phyloP scores from a whole-genome alignment of 2,329 filamentous ascomycete genomes.

The Huntiella decipiens region DNA sequence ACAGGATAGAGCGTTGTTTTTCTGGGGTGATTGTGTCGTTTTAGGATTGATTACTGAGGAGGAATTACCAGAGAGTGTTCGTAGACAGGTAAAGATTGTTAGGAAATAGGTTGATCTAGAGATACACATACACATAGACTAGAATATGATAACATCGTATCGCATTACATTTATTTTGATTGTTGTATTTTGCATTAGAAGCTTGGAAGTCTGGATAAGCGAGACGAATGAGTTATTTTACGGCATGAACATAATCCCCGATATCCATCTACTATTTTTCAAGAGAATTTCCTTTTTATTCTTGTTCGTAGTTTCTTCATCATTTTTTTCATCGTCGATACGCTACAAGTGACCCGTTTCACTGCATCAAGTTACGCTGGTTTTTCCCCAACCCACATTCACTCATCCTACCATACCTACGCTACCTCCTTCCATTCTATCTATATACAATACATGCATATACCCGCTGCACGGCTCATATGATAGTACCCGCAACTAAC shows the following conservation, averaged over 20 bases:
- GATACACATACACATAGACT: neutral
- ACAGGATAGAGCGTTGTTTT: slow-evolving; percentile 77
- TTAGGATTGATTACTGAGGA: slow-evolving; percentile 57
- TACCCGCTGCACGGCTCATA: too few relatives aligned
- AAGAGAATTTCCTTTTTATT: neutral
- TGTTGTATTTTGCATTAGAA: neutral
- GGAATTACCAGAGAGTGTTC: slow-evolving; percentile 54
- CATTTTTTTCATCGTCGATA: neutral
- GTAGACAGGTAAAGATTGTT: slow-evolving; percentile 47
- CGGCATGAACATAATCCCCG: neutral
- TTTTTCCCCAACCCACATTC: too few relatives aligned
- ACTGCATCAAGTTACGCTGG: too few relatives aligned
- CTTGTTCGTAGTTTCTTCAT: neutral
- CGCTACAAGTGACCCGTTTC: too few relatives aligned
- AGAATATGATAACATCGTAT: neutral
- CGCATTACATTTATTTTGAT: neutral
- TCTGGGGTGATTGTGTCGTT: slow-evolving; percentile 76
- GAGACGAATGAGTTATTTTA: neutral
- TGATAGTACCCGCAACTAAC: too few relatives aligned
- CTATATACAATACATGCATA: too few relatives aligned
- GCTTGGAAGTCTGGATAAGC: neutral
- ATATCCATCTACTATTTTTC: neutral
- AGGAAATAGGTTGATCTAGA: slow-evolving; percentile 30
- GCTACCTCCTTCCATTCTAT: too few relatives aligned
- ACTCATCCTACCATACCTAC: too few relatives aligned